These are phyloP conservation scores for Hypoxylon perforatum DNA, from an alignment of 495 filamentous ascomycete species.

Conservation along the genomic window DNA sequence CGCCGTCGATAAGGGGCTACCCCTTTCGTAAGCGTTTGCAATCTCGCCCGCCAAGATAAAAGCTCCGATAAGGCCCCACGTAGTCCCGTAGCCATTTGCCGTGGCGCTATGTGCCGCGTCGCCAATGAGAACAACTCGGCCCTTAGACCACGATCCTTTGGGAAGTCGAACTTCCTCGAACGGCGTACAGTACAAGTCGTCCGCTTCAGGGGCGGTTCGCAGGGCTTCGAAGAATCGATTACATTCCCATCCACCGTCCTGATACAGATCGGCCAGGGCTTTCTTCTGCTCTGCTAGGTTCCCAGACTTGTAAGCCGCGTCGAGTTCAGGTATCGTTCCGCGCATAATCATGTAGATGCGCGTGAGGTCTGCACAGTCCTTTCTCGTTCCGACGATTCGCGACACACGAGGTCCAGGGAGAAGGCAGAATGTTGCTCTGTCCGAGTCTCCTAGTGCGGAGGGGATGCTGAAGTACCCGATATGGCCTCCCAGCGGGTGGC, in stretches of 20 bases:
- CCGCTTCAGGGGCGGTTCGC: slow-evolving; percentile 16
- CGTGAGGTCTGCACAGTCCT: slow-evolving; percentile 37
- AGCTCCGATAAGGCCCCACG: too few species aligned
- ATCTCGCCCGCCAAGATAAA: too few species aligned
- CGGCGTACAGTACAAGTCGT: slow-evolving; percentile 39
- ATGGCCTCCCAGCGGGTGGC: slow-evolving; percentile 45
- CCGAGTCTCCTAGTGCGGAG: slow-evolving; percentile 30
- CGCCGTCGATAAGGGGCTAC: too few species aligned
- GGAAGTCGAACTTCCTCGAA: slow-evolving; percentile 51
- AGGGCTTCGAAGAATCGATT: slow-evolving; percentile 20
- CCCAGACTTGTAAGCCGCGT: slow-evolving; percentile 22
- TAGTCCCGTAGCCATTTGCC: too few species aligned
- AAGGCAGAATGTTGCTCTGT: slow-evolving; percentile 27
- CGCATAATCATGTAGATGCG: slow-evolving; percentile 43
- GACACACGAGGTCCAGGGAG: slow-evolving; percentile 25
- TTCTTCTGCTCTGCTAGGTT: slow-evolving; percentile 18
- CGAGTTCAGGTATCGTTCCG: slow-evolving; percentile 1
- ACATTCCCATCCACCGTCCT: slow-evolving; percentile 27
- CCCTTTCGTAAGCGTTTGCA: too few species aligned
- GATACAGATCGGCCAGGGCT: slow-evolving; percentile 16
- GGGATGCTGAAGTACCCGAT: slow-evolving; percentile 56
- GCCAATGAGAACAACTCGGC: slow-evolving; percentile 62
- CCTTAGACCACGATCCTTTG: slow-evolving; percentile 45
- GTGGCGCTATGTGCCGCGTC: slow-evolving; percentile 59
- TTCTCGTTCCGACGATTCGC: slow-evolving; percentile 44